These are phyloP conservation scores for Leccinum subatratum DNA, from an alignment of 1,284 basidiomycete species.

Conservation along the genomic window DNA sequence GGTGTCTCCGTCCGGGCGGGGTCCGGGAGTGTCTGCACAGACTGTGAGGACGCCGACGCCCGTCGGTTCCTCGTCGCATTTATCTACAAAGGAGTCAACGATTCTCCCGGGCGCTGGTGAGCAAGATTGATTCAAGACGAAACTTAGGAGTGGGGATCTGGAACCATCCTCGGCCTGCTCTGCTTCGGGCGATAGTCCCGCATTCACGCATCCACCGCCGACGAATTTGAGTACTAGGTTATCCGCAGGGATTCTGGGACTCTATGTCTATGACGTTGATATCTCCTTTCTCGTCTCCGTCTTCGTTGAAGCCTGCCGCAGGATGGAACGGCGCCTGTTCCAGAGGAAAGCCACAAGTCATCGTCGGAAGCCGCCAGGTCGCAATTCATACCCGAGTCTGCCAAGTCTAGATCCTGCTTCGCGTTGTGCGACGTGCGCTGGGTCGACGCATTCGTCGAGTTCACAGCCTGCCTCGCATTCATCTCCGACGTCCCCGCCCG, in stretches of 20 bases:
- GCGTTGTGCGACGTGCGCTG: conserved; percentile 2
- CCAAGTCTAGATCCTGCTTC: conserved; percentile 17
- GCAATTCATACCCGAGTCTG: conserved; percentile 3
- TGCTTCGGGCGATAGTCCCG: conserved; percentile 7
- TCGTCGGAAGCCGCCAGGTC: background rate
- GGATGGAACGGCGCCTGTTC: background rate
- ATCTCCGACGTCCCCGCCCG: conserved; percentile 10
- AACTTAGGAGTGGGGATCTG: no score
- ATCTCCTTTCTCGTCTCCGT: conserved; percentile 25
- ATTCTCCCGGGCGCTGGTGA: background rate
- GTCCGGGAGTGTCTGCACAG: conserved; percentile 15
- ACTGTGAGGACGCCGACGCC: conserved; percentile 7
- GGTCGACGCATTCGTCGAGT: conserved; percentile 12
- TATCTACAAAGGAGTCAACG: conserved; percentile 2
- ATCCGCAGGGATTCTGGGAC: conserved; percentile 32
- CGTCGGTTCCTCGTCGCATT: conserved; percentile 6
- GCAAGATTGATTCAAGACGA: no score
- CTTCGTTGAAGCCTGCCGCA: conserved; percentile 7
- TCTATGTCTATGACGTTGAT: conserved; percentile 14
- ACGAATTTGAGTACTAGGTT: conserved; percentile 13
- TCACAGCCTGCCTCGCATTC: conserved; percentile 11
- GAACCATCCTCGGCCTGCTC: background rate
- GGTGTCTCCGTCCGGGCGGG: conserved; percentile 1
- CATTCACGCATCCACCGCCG: conserved; percentile 11
- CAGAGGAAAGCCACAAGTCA: background rate